Evolutionary conservation across 805 yeast genomes (phyloP), one percentile per base, ranked within the genome.

Genomic region (Metschnikowia bowlesiae): DNA sequence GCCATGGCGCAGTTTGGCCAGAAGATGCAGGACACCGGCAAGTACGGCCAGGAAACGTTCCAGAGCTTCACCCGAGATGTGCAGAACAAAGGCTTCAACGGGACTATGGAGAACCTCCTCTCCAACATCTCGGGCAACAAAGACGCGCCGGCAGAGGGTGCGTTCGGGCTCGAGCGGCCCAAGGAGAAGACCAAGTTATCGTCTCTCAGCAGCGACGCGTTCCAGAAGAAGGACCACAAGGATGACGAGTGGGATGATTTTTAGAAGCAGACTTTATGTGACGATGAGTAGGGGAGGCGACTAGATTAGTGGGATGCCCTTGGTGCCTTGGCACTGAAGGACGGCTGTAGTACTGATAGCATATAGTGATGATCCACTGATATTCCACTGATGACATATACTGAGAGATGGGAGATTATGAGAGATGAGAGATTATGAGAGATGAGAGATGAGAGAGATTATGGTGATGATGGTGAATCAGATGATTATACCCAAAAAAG

Each of bases 1-100:
- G 98, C 98, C n/a, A 88, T 96, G 80, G 85, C 89, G 52, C 97
- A 94, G 73, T 94, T 92, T 71, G 97, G 97, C 44, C 96, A 88
- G 64, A 89, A 84, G 63, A 87, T 92, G 72, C 96, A 87, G 65
- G 95, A 90, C 58, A 89, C 97, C 0, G 87, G 95, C 33, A 79
- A 75, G 53, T 82, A 81, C 57, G 88, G 96, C 29, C 83, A 82
- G 48, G 85, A 84, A 55, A 83, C 85, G n/a, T 77, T 81, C 60
- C 77, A 75, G 53, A 72, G 74, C 14, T 82, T 83, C 62, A 83
- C 89, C 38, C 53, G 63, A 35, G 70, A 76, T 64, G 57, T 70
- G 30, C 70, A 68, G 65, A 68, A 57, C 54, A 74, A 62, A 49
- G 74, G 76, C 6, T 57, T 70, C 43, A 68, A 70, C 56, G 68